Percentiles rank a stretch among this genome's conserved stretches.
These are phyloP conservation scores for Lachnellula suecica DNA, from an alignment of 2,329 filamentous ascomycete genomes.

Conservation along the genomic window DNA sequence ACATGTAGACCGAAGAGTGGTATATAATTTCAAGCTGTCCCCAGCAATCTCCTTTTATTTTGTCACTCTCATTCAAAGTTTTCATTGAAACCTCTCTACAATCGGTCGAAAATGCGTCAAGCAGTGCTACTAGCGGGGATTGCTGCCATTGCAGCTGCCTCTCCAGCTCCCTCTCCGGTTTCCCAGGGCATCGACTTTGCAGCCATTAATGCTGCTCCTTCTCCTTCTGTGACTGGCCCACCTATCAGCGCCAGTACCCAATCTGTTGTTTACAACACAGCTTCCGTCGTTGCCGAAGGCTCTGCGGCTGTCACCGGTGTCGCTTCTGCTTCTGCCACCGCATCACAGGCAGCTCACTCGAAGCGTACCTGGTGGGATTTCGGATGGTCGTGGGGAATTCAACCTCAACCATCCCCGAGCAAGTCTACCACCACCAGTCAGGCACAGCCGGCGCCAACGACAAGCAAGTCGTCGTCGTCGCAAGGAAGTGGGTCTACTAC, in stretches of 20 bases:
- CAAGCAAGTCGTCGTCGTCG: too few species aligned
- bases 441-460: slow-evolving; percentile 29
- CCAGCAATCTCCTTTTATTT: neutral
- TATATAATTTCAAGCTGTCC: neutral
- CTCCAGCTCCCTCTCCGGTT: slow-evolving; percentile 15
- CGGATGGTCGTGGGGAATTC: too few species aligned
- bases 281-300: slow-evolving; percentile 19
- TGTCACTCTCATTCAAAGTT: neutral
- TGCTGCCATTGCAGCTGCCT: slow-evolving; percentile 14
- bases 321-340: slow-evolving; percentile 13
- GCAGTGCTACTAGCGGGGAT: slow-evolving; percentile 12
- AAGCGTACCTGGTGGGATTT: too few species aligned
- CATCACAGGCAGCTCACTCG: slow-evolving; percentile 1
- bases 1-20: too few species aligned
- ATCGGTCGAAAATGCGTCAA: slow-evolving; percentile 8
- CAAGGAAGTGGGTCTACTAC: too few species aligned
- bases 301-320: slow-evolving; percentile 20
- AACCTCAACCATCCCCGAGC: slow-evolving; percentile 16
- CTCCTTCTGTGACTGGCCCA: slow-evolving; percentile 7
- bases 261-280: slow-evolving; percentile 4
- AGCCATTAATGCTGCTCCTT: slow-evolving; percentile 11
- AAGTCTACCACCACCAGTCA: slow-evolving; percentile 26
- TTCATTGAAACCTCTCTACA: neutral
- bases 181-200: slow-evolving; percentile 13
- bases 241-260: neutral